Base-by-base conservation (phyloP, 1,284 basidiomycete species). In the Polyporus tsugae region DNA sequence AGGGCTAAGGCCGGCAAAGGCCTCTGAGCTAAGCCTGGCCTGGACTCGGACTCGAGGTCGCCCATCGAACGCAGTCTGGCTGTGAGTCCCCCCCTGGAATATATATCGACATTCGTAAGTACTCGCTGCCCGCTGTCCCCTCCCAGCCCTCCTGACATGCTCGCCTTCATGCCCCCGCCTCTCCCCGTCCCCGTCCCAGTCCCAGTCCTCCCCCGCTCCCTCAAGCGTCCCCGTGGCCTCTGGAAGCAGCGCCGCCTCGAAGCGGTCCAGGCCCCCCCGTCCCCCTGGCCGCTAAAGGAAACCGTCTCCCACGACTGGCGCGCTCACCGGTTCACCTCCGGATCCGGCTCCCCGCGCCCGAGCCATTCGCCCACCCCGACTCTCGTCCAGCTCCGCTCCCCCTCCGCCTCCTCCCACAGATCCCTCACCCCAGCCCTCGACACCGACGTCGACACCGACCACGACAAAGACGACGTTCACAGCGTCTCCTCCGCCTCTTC, bases 181-280 rank as follows among this genome's bases (percentile, higher is more conserved):
- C 60, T 65, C 44, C 71, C 69, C 33, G 49, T 67, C 22, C 57
- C 72, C 39, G 35, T 63, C 55, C 62, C 65, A 57, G 35, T 63
- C 55, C 62, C 65, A 57, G 55, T 58, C 55, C 35, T 38, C 15
- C 55, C 55, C 7, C 19, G 35, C 64, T 68, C 72, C 44, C 76
- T 71, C 65, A 79, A 81, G 57, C 81, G 83, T 61, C 85, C 85
- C 70, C 81, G 80, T 71, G 86, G 86, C 52, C 78, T 87, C 63
- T 87, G 85, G 85, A 85, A 82, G 73, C 83, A 82, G 77, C 84
- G 85, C 73, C 81, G 75, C 41, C 68, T 64, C 6, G 38, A 49
- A 6, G 60, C 66, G 33, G 49, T 62, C 65, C 39, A 78, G 42
- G 52, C 68, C 62, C 36, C 74, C 78, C 75, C 55, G 36, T 66